Evolutionary conservation across 2,329 filamentous ascomycete genomes (phyloP).

Genomic region (Arthroderma sp.): DNA sequence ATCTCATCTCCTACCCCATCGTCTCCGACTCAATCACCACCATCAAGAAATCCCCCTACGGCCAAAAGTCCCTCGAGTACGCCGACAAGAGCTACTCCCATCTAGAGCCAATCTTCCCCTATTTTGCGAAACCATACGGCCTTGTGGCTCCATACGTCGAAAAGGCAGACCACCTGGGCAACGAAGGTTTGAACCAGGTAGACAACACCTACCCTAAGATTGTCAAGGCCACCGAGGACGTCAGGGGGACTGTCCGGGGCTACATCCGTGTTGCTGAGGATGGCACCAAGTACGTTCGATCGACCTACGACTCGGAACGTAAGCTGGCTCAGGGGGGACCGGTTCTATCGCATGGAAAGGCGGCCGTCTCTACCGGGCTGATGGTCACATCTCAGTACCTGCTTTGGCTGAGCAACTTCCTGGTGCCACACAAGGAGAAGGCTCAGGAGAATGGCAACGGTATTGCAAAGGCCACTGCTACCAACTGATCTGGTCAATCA

Average conservation of each 20-base stretch:
- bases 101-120: slow-evolving; percentile 66
- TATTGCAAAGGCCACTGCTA: neutral
- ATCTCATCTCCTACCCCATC: slow-evolving; percentile 72
- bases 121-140: slow-evolving; percentile 64
- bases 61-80: slow-evolving; percentile 67
- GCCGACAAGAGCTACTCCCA: slow-evolving; percentile 63
- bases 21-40: slow-evolving; percentile 65
- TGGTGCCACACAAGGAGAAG: slow-evolving; percentile 7
- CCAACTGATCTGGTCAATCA: neutral
- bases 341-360: slow-evolving; percentile 57
- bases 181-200: slow-evolving; percentile 56
- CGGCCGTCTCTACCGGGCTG: slow-evolving; percentile 54
- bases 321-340: slow-evolving; percentile 44
- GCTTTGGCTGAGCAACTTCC: slow-evolving; percentile 41
- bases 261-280: slow-evolving; percentile 51
- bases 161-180: slow-evolving; percentile 66
- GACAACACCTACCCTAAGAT: slow-evolving; percentile 61
- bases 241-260: slow-evolving; percentile 52
- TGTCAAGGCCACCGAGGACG: slow-evolving; percentile 61
- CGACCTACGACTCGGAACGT: slow-evolving; percentile 35
- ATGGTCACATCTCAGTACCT: slow-evolving; percentile 55
- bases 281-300: slow-evolving; percentile 37
- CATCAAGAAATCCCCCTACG: slow-evolving; percentile 71
- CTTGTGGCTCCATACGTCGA: slow-evolving; percentile 75
- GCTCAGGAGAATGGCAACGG: slow-evolving; percentile 6